A percentile compares a stretch with the other conserved stretches of the same genome.
phyloP scores from a whole-genome alignment of 768 basidiomycete species.

The Tylopilus sp. region DNA sequence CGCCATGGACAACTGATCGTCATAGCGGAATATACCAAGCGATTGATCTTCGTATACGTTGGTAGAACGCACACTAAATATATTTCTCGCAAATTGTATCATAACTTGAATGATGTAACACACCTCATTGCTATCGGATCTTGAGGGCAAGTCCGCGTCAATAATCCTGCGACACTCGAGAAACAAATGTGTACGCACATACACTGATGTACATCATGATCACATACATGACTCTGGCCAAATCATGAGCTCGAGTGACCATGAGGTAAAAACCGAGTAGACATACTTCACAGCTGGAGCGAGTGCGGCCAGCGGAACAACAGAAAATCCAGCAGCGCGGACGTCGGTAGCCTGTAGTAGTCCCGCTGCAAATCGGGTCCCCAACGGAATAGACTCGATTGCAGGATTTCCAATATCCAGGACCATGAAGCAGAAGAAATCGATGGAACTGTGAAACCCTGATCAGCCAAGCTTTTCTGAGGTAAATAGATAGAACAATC shows the following conservation, averaged over 20 bases:
- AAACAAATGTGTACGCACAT: conserved; percentile 46
- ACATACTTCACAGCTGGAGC: conserved; percentile 88
- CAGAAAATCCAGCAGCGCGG: conserved; percentile 81
- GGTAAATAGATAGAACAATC: background rate
- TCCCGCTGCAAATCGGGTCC: conserved; percentile 68
- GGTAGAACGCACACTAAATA: conserved; percentile 76
- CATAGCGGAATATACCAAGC: conserved; percentile 67
- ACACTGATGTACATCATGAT: conserved; percentile 93
- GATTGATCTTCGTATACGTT: conserved; percentile 94
- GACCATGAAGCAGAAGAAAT: conserved; percentile 89
- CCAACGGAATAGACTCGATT: conserved; percentile 66
- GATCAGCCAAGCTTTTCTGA: background rate
- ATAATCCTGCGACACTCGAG: background rate
- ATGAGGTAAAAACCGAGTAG: background rate
- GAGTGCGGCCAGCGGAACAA: conserved; percentile 67
- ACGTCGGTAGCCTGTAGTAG: conserved; percentile 79
- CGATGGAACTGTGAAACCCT: conserved; percentile 50
- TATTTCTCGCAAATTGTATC: background rate
- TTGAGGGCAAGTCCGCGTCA: conserved; percentile 24
- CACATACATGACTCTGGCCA: conserved; percentile 70
- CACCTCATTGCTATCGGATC: conserved; percentile 83
- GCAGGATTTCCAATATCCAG: conserved; percentile 79
- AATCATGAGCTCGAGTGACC: background rate
- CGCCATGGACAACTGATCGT: conserved; percentile 48
- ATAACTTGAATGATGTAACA: background rate